A percentile compares a stretch with the other conserved stretches of the same genome.
Evolutionary conservation across 2,329 filamentous ascomycete species (phyloP).

Genomic region (Dissoconium aciculare): DNA sequence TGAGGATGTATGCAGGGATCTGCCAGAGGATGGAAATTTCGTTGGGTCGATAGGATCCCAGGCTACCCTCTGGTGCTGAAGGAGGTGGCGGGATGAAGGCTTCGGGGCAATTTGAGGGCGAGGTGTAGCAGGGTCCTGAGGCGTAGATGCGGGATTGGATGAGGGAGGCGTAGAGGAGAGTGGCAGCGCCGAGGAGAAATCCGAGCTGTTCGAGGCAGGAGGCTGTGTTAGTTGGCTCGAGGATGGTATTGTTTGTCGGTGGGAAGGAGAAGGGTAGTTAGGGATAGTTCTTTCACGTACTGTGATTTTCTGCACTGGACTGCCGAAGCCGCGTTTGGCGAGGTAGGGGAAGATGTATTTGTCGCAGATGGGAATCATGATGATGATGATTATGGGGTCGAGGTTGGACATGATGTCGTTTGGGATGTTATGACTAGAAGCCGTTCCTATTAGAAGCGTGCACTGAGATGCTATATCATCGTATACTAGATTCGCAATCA

Average conservation of each 20-base stretch:
- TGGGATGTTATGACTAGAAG: constrained; percentile 26
- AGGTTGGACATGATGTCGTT: constrained; percentile 31
- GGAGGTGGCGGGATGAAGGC: constrained; percentile 17
- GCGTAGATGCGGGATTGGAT: constrained; percentile 43
- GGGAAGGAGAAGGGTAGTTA: no score
- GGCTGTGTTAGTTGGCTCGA: no score
- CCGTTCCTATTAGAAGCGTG: no score
- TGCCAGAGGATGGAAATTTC: constrained; percentile 25
- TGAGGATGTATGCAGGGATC: constrained; percentile 27
- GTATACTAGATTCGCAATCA: no score
- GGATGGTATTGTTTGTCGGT: no score
- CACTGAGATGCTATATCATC: no score
- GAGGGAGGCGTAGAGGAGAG: constrained; percentile 40
- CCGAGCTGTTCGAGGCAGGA: no score
- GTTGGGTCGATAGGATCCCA: constrained; percentile 24
- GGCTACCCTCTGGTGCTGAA: no score
- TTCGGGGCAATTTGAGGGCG: constrained; percentile 24
- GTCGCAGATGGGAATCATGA: constrained; percentile 32
- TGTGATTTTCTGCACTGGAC: neutral
- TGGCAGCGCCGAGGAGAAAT: constrained; percentile 36
- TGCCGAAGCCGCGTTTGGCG: constrained; percentile 14
- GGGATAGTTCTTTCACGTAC: no score
- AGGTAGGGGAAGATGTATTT: constrained; percentile 30
- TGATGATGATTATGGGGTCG: constrained; percentile 29
- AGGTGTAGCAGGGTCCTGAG: constrained; percentile 29